phyloP scores from a whole-genome alignment of 2,329 filamentous ascomycete species.

The Hortaea werneckii region DNA sequence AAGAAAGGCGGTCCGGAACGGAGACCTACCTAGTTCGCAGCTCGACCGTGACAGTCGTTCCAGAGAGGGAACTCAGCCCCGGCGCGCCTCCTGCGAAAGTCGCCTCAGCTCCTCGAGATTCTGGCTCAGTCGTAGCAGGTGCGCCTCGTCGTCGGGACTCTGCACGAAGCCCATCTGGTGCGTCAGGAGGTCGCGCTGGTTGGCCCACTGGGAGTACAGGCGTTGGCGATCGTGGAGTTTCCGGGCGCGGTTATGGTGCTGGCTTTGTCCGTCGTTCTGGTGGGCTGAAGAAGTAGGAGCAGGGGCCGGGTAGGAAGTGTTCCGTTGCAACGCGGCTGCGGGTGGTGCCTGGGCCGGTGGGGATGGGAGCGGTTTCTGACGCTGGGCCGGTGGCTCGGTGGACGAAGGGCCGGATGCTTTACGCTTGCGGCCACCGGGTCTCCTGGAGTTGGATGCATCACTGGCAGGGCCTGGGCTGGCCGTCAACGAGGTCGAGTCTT shows the following conservation, averaged over 20 bases:
- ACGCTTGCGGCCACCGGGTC: conserved; percentile 17
- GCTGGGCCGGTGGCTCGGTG: conserved; percentile 13
- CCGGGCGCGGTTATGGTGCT: background rate
- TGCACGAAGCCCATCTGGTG: conserved; percentile 16
- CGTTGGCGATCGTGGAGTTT: conserved; percentile 3
- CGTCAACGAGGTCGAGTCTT: conserved; percentile 4
- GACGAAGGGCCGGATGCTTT: conserved; percentile 14
- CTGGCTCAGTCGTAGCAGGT: conserved; percentile 14
- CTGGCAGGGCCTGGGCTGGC: conserved; percentile 4
- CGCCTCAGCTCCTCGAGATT: conserved; percentile 17
- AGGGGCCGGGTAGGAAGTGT: background rate
- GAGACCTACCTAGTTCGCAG: no score
- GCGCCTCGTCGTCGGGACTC: conserved; percentile 16
- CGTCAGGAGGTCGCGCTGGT: conserved; percentile 14
- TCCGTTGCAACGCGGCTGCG: background rate
- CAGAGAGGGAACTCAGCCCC: conserved; percentile 12
- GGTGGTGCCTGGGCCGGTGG: background rate
- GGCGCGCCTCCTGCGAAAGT: conserved; percentile 16
- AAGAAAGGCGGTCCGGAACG: no score
- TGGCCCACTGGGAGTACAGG: conserved; percentile 17
- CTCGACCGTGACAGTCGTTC: no score
- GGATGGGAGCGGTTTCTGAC: background rate
- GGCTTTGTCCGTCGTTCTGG: background rate
- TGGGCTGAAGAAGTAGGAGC: background rate
- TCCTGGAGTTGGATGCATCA: conserved; percentile 3